A percentile compares a stretch with the other conserved stretches of the same genome.
Conservation (phyloP, 202 grass and related monocot species). For the Eragrostis tef region DNA sequence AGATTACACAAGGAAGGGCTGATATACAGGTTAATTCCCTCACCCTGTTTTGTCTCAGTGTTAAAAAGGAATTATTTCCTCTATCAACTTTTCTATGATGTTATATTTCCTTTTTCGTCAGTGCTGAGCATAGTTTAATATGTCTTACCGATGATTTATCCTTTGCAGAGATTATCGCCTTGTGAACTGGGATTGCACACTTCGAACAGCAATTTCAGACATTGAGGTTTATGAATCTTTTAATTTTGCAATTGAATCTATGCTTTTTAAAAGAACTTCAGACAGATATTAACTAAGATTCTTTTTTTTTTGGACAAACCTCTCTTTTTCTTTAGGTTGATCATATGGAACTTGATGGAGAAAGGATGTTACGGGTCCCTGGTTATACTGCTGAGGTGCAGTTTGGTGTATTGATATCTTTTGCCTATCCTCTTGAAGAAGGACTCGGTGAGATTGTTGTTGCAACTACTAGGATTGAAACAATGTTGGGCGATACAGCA, state of each 20-base stretch:
- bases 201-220: slow-evolving; percentile 93
- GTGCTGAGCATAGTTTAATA: slow-evolving; percentile 6
- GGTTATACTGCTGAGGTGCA: slow-evolving; percentile 66
- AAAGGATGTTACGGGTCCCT: slow-evolving; percentile 74
- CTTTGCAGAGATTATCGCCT: slow-evolving; percentile 71
- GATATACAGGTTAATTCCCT: slow-evolving; percentile 77
- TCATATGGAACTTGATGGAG: slow-evolving; percentile 76
- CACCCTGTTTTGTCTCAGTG: slow-evolving; percentile 14
- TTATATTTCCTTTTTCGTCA: slow-evolving; percentile 13
- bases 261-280: too few species aligned
- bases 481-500: slow-evolving; percentile 88
- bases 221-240: slow-evolving; percentile 64
- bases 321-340: slow-evolving; percentile 64
- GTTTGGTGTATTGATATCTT: slow-evolving; percentile 88
- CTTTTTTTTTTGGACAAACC: not conserved
- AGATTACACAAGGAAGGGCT: slow-evolving; percentile 74
- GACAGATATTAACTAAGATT: not conserved
- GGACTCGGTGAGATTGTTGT: slow-evolving; percentile 85
- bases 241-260: not conserved
- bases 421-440: slow-evolving; percentile 92
- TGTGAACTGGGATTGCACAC: slow-evolving; percentile 96
- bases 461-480: slow-evolving; percentile 88
- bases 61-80: slow-evolving; percentile 21
- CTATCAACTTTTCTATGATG: not conserved
- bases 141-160: slow-evolving; percentile 15